Evolutionary conservation across 148 eudicot species (phyloP).

Genomic region (Rhododendron griersonianum): DNA sequence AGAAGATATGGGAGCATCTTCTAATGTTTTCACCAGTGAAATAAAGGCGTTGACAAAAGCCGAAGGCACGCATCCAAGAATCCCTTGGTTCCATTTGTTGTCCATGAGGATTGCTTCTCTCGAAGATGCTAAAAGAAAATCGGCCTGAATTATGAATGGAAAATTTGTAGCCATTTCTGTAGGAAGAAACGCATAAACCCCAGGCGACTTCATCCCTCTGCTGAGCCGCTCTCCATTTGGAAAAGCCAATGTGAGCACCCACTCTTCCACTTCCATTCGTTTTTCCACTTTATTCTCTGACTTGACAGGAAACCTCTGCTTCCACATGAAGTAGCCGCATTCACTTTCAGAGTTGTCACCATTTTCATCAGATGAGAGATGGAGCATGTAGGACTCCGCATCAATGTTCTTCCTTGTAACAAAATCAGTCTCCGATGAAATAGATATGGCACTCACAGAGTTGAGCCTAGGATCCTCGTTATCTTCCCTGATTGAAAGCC

Average conservation of each 20-base stretch:
- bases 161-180: constrained; percentile 70
- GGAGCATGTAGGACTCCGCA: constrained; percentile 55
- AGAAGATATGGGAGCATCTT: constrained; percentile 36
- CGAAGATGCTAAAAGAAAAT: constrained; percentile 66
- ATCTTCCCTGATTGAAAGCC: constrained; percentile 52
- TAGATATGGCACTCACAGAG: constrained; percentile 47
- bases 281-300: constrained; percentile 41
- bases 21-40: constrained; percentile 34
- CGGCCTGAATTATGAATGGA: constrained; percentile 68
- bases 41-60: constrained; percentile 55
- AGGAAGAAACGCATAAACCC: constrained; percentile 68
- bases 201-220: constrained; percentile 44
- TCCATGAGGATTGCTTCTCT: constrained; percentile 65
- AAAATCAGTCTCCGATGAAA: constrained; percentile 46
- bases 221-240: constrained; percentile 57
- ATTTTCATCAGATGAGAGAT: constrained; percentile 42
- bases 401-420: constrained; percentile 37
- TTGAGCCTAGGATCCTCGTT: constrained; percentile 35
- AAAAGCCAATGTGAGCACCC: constrained; percentile 65
- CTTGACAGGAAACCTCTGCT: constrained; percentile 62
- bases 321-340: constrained; percentile 72
- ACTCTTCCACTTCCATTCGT: constrained; percentile 58
- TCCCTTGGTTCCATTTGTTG: constrained; percentile 62
- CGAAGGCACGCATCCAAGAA: constrained; percentile 54
- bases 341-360: constrained; percentile 21